phyloP scores from a whole-genome alignment of 352 stramenopile species.

The Phytophthora ohioensis region DNA sequence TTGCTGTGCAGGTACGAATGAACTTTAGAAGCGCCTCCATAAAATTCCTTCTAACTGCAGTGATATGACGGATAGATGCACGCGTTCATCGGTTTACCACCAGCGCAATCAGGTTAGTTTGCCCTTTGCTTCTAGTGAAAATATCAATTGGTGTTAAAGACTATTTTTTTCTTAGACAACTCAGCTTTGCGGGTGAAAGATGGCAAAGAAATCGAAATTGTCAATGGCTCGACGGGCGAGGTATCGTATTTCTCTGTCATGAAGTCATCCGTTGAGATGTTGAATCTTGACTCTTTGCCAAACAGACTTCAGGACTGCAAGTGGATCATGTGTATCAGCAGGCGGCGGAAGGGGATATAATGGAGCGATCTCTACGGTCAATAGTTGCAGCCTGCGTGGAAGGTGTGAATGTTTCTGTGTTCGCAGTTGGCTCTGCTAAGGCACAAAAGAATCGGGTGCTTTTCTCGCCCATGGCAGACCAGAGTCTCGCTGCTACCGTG shows the following conservation, averaged over 20 bases:
- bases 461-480: slow-evolving; percentile 40
- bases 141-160: background rate
- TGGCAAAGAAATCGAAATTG: slow-evolving; percentile 50
- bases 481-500: slow-evolving; percentile 41
- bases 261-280: background rate
- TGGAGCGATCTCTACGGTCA: slow-evolving; percentile 54
- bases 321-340: slow-evolving; percentile 59
- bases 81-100: slow-evolving; percentile 29
- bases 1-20: slow-evolving; percentile 31
- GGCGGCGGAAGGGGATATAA: slow-evolving; percentile 46
- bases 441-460: slow-evolving; percentile 49
- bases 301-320: slow-evolving; percentile 36
- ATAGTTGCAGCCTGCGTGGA: slow-evolving; percentile 55
- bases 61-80: slow-evolving; percentile 33
- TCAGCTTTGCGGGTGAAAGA: slow-evolving; percentile 57
- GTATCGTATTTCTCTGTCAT: slow-evolving; percentile 23
- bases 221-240: slow-evolving; percentile 37
- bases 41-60: background rate
- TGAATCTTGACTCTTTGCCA: background rate
- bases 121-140: no score
- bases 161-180: slow-evolving; percentile 27
- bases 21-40: background rate
- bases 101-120: slow-evolving; percentile 32
- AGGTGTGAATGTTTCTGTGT: slow-evolving; percentile 59
- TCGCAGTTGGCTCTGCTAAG: slow-evolving; percentile 52